Base-by-base conservation (phyloP, 129 eudicot genomes). In the Pseudognaphalium luteoalbum region DNA sequence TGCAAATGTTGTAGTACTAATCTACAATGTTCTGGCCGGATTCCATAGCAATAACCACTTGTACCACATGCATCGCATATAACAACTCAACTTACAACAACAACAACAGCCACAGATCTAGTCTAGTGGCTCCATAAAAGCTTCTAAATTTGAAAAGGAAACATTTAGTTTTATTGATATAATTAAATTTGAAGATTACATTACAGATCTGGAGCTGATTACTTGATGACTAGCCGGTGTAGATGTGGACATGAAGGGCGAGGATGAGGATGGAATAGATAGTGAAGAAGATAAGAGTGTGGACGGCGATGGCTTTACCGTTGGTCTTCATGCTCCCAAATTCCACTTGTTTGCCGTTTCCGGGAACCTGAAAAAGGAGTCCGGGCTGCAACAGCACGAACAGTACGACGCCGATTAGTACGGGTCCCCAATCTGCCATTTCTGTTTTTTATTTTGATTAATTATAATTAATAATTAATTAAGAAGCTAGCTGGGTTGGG, bases 391-490 rank as follows among this genome's bases (percentile, higher is more conserved):
- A 78, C 58, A 94, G 86, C 30, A 91, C 79, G 90, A 93, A 93
- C 58, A 93, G 86, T 16, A 93, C 86, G 30, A 93, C 98, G 51
- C 98, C 98, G 15, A 93, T 84, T 8, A 93, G 82, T 16, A 93
- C 96, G 3, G 98, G 98, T 1, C 97, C 97, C 99, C 99, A 94
- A 68, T 94, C 99, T 22, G 99, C 96, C 96, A 91, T 90, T 67
- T 72, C 25, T 0, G 0, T 9, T 16, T 6, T 52, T 19, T n/a
- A 15, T n/a, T n/a, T n/a, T n/a, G n/a, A n/a, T 5, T 57, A n/a
- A 6, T 20, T n/a, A n/a, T 19, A 2, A 19, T 2, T n/a, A 42
- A 17, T 54, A 4, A 14, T n/a, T n/a, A n/a, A 4, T 1, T 17
- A n/a, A 6, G 11, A 56, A 56, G 61, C 28, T 25, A 1, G 28